phyloP scores from a whole-genome alignment of 2,329 filamentous ascomycete species.

The Stachybotrys chartarum region DNA sequence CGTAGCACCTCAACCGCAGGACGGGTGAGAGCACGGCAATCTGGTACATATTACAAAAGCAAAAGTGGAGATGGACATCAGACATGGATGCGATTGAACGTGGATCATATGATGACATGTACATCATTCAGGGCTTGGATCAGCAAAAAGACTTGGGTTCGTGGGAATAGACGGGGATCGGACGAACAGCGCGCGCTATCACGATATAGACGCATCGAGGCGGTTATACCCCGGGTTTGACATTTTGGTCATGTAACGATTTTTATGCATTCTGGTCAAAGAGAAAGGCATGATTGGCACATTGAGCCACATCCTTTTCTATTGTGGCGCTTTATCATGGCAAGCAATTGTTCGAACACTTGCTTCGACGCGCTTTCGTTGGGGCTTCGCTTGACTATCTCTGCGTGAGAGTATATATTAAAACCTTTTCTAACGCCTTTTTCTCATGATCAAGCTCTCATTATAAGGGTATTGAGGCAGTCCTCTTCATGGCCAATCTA shows the following conservation, averaged over 20 bases:
- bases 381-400: too few species aligned
- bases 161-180: background rate
- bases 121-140: background rate
- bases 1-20: background rate
- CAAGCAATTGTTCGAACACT: too few species aligned
- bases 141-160: background rate
- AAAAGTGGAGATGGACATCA: background rate
- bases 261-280: background rate
- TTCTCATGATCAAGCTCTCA: background rate
- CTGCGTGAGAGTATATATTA: too few species aligned
- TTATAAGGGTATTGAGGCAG: background rate
- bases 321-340: too few species aligned
- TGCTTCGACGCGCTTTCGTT: too few species aligned
- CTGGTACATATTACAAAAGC: background rate
- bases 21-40: background rate
- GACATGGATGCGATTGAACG: background rate
- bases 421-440: too few species aligned
- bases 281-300: background rate
- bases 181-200: background rate
- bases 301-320: too few species aligned
- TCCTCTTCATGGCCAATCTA: background rate
- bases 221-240: background rate
- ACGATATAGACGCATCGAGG: background rate
- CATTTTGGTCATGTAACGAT: too few species aligned
- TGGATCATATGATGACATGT: background rate